Conservation (phyloP, 495 filamentous ascomycete species). For the Pseudomonodictys pantanalensis region DNA sequence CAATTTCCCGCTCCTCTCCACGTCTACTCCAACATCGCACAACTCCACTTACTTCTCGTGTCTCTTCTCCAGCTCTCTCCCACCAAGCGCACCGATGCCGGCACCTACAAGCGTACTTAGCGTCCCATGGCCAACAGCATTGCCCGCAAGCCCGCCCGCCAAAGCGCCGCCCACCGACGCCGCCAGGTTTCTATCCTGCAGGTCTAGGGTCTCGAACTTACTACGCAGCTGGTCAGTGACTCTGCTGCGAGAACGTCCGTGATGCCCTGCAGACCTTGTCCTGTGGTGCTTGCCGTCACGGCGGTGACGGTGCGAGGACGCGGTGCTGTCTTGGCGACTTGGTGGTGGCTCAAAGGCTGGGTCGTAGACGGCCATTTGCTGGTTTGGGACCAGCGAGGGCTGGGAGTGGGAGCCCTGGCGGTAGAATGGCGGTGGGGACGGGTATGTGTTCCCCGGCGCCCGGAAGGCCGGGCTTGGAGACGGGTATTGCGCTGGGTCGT, state of each 20-base stretch:
- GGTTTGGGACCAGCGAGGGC: slow-evolving; percentile 20
- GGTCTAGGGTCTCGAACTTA: slow-evolving; percentile 29
- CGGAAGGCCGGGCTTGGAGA: slow-evolving; percentile 1
- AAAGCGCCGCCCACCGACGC: slow-evolving; percentile 34
- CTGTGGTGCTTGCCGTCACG: slow-evolving; percentile 23
- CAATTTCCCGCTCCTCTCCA: neutral
- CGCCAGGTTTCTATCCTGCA: slow-evolving; percentile 23
- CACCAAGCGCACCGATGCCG: slow-evolving; percentile 25
- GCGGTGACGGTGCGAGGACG: slow-evolving; percentile 22
- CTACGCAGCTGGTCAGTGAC: slow-evolving; percentile 32
- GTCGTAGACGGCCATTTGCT: neutral
- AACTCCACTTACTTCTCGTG: slow-evolving; percentile 30
- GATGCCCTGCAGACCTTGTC: slow-evolving; percentile 31
- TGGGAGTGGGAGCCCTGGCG: slow-evolving; percentile 31
- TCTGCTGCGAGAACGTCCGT: slow-evolving; percentile 21
- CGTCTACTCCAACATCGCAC: neutral
- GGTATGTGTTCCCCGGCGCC: slow-evolving; percentile 16
- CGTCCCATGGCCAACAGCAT: slow-evolving; percentile 21
- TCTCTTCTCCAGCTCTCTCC: slow-evolving; percentile 27
- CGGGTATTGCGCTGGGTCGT: slow-evolving; percentile 23
- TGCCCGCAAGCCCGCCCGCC: slow-evolving; percentile 29
- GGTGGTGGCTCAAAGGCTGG: slow-evolving; percentile 6
- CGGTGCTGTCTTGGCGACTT: slow-evolving; percentile 13
- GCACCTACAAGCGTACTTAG: slow-evolving; percentile 32
- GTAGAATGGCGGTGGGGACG: slow-evolving; percentile 31